Evolutionary conservation across 495 filamentous ascomycete species (phyloP), one percentile per base, ranked within the genome.

Genomic region (Clohesyomyces aquaticus): DNA sequence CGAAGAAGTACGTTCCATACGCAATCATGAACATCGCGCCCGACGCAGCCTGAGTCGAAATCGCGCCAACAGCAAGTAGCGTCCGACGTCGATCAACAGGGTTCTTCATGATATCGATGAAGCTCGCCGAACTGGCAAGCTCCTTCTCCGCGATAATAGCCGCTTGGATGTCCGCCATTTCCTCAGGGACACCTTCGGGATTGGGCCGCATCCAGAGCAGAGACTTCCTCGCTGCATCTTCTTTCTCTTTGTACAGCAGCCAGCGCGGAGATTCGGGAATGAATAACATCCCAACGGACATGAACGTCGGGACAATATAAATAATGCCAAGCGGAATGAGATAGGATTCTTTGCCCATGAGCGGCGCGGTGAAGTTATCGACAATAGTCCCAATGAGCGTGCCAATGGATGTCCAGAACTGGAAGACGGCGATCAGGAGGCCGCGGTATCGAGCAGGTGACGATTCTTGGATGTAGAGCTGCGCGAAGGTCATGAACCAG

Each of bases 191-290:
- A 9, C 66, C 71, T 19, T 80, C 71, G 27, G 76, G 70, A 32
- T 74, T 74, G 9, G 83, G 81, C 22, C 82, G 68, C 46, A 83
- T 72, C 71, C 78, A 79, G 19, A 60, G 58, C 45, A 85, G 75
- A 0, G 80, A 68, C 60, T 74, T 77, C 52, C 71, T 73, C 21
- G 82, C 85, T 51, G 82, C 73, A 3, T 81, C 81, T n/a, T 74
- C 56, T 42, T 75, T 76, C 6, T 79, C 78, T 42, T 77, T 73
- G 46, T 79, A 77, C 38, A 86, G 75, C 28, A 88, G 75, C 85
- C 86, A 88, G 38, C 86, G 80, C 0, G 86, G 86, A 4, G 81
- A 83, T 65, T 88, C 85, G 9, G 85, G 84, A 42, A 88, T 81
- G 72, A 88, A 84, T 66, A 85, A 74, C 10, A 88, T 65, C 11